These are phyloP conservation scores for Metschnikowia santaceciliae DNA, from an alignment of 805 yeast species.

Conservation along the genomic window DNA sequence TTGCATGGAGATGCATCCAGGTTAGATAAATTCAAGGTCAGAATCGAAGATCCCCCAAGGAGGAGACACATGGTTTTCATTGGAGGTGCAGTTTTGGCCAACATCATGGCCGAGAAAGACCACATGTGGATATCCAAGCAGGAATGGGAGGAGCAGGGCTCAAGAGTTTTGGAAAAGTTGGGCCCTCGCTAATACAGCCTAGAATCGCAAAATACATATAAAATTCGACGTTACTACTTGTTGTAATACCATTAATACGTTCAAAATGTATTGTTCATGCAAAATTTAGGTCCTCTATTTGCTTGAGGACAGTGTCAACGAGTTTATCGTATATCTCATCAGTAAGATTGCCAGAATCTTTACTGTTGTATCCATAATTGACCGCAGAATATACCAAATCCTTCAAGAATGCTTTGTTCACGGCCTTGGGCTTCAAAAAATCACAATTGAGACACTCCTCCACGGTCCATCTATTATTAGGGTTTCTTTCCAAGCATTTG, in stretches of 20 bases:
- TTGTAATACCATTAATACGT: neutral
- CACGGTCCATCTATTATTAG: slow-evolving; percentile 60
- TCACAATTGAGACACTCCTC: slow-evolving; percentile 57
- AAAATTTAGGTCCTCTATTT: slow-evolving; percentile 38
- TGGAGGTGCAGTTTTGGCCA: slow-evolving; percentile 97
- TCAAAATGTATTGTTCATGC: slow-evolving; percentile 17
- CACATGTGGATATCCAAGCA: slow-evolving; percentile 96
- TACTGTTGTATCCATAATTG: slow-evolving; percentile 53
- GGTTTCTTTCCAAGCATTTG: slow-evolving; percentile 69
- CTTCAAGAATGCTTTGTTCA: slow-evolving; percentile 60
- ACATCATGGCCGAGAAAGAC: slow-evolving; percentile 96
- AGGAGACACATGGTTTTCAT: slow-evolving; percentile 98
- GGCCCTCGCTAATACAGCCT: slow-evolving; percentile 69
- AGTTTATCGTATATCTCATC: slow-evolving; percentile 39
- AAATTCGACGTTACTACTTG: neutral
- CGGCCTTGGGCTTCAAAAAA: slow-evolving; percentile 72
- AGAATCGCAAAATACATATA: neutral
- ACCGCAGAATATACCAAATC: slow-evolving; percentile 77
- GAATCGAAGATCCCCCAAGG: slow-evolving; percentile 98
- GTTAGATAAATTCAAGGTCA: slow-evolving; percentile 86
- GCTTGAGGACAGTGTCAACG: slow-evolving; percentile 53
- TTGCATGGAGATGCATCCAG: slow-evolving; percentile 83
- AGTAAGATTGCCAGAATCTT: slow-evolving; percentile 36
- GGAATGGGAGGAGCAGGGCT: slow-evolving; percentile 98
- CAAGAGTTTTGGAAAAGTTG: slow-evolving; percentile 76